These are phyloP conservation scores for Hortaea werneckii DNA, from an alignment of 2,329 filamentous ascomycete species.

Conservation along the genomic window DNA sequence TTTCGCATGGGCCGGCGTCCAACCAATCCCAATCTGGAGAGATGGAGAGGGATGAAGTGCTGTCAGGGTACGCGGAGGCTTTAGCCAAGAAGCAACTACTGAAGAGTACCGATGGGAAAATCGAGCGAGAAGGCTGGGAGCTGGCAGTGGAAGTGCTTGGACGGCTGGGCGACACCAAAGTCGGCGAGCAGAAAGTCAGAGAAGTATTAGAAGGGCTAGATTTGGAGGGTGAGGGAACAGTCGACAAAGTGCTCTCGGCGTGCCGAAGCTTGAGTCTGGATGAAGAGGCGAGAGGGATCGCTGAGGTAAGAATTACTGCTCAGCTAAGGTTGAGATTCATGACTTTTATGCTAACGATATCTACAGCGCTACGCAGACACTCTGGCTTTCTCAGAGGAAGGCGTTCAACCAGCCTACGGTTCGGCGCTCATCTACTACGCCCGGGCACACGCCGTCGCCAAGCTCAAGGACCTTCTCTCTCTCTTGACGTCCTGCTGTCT, in stretches of 20 bases:
- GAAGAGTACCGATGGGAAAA: constrained; percentile 20
- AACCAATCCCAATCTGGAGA: constrained; percentile 42
- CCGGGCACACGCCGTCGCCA: constrained; percentile 64
- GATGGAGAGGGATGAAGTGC: constrained; percentile 74
- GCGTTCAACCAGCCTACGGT: constrained; percentile 55
- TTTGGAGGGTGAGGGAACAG: constrained; percentile 57
- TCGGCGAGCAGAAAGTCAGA: constrained; percentile 63
- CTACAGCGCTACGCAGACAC: constrained; percentile 70
- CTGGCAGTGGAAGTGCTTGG: constrained; percentile 74
- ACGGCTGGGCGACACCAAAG: constrained; percentile 62
- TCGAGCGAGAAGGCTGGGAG: constrained; percentile 64
- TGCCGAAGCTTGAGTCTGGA: constrained; percentile 70
- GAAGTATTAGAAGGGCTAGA: constrained; percentile 64
- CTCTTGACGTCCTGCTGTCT: constrained; percentile 80
- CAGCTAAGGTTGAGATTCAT: too few relatives aligned
- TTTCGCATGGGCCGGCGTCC: constrained; percentile 51
- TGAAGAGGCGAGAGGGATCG: constrained; percentile 67
- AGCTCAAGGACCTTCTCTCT: constrained; percentile 77
- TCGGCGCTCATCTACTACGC: constrained; percentile 86
- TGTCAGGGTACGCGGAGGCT: constrained; percentile 66
- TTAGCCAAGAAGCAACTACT: constrained; percentile 32
- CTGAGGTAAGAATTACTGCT: too few relatives aligned
- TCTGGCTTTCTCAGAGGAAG: constrained; percentile 49
- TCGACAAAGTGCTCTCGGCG: constrained; percentile 72
- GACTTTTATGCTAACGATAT: constrained; percentile 12